phyloP scores from a whole-genome alignment of 257 asterid species.

The Scutellaria minor region DNA sequence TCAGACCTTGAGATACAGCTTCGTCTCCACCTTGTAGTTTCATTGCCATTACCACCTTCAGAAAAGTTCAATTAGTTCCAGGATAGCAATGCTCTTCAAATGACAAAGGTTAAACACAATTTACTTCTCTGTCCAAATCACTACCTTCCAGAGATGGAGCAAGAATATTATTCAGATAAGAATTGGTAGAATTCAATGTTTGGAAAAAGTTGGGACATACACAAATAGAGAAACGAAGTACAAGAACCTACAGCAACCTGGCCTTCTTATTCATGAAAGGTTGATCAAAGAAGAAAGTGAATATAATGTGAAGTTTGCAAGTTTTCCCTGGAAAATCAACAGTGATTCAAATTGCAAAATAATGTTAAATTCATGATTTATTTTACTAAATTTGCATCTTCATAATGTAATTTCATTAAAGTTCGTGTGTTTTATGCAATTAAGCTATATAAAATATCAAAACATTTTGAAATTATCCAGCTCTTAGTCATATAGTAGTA shows the following conservation, averaged over 20 bases:
- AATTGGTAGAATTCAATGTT: not conserved
- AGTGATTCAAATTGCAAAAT: too few species aligned
- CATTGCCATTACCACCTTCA: constrained; percentile 86
- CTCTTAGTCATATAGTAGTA: not conserved
- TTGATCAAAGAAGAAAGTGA: not conserved
- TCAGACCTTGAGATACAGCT: constrained; percentile 65
- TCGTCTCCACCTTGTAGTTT: constrained; percentile 79
- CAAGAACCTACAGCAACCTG: not conserved
- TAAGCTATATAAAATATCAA: too few species aligned
- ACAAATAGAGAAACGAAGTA: not conserved
- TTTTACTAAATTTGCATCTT: too few species aligned
- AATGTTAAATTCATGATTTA: too few species aligned
- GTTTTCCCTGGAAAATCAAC: too few species aligned
- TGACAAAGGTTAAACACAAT: constrained; percentile 1
- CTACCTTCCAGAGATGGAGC: not conserved
- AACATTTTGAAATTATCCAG: too few species aligned
- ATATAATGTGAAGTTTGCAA: not conserved
- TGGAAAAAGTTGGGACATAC: not conserved
- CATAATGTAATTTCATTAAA: not conserved
- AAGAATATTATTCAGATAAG: not conserved
- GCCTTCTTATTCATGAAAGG: constrained; percentile 19
- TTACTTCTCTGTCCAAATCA: not conserved
- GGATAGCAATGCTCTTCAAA: not conserved
- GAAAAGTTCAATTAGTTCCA: constrained; percentile 4
- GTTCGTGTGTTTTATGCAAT: not conserved